A percentile compares a stretch with the other conserved stretches of the same genome.
These are phyloP conservation scores for Ceratobasidium sp. DNA, from an alignment of 1,284 basidiomycete species.

Conservation along the genomic window DNA sequence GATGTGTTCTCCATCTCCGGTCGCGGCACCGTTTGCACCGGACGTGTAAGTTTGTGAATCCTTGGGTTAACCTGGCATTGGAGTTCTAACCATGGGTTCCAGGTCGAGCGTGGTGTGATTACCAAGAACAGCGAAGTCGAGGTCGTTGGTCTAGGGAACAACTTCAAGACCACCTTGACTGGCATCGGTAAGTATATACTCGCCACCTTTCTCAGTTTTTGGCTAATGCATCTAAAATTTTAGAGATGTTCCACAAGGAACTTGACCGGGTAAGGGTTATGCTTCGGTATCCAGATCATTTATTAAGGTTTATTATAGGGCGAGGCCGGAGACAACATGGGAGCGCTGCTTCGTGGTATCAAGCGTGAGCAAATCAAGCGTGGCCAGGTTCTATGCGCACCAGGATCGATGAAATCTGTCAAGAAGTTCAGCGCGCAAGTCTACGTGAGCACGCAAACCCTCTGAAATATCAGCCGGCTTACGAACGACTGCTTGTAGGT, in stretches of 20 bases:
- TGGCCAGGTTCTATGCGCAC: slow-evolving; percentile 91
- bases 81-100: slow-evolving; percentile 1
- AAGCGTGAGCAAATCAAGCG: slow-evolving; percentile 97
- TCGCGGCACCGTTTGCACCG: slow-evolving; percentile 97
- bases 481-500: slow-evolving; percentile 63
- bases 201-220: slow-evolving; percentile 31
- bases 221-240: too few relatives aligned
- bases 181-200: slow-evolving; percentile 81
- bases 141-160: slow-evolving; percentile 88
- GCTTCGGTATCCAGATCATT: not conserved
- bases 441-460: slow-evolving; percentile 70
- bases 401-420: slow-evolving; percentile 93
- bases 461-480: not conserved
- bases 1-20: slow-evolving; percentile 99
- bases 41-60: slow-evolving; percentile 71
- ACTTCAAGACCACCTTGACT: slow-evolving; percentile 94
- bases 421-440: slow-evolving; percentile 96
- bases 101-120: slow-evolving; percentile 95
- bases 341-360: slow-evolving; percentile 94
- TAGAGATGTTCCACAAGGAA: slow-evolving; percentile 99
- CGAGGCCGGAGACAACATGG: slow-evolving; percentile 99
- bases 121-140: slow-evolving; percentile 96
- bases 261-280: slow-evolving; percentile 80
- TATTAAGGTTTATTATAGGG: slow-evolving; percentile 64
- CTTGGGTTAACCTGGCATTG: not conserved